Conservation (phyloP, 2,329 filamentous ascomycete species). For the Trichophaea hybrida region DNA sequence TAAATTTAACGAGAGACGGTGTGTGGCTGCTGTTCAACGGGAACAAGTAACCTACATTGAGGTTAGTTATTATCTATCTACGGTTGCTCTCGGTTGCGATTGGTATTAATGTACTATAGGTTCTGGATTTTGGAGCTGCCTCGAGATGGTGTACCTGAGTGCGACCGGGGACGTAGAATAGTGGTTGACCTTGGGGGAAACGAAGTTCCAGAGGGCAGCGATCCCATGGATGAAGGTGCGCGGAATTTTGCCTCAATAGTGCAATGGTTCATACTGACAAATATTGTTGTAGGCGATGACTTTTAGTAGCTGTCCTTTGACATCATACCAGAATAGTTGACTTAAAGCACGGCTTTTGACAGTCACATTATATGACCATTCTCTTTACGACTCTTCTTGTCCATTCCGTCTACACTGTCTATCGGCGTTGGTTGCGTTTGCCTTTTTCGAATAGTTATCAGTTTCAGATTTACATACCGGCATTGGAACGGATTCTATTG, state of each 20-base stretch:
- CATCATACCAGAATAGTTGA: background rate
- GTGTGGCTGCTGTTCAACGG: conserved; percentile 89
- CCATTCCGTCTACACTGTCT: background rate
- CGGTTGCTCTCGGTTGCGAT: background rate
- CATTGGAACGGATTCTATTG: background rate
- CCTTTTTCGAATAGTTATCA: background rate
- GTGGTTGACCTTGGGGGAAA: conserved; percentile 38
- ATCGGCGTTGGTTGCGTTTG: background rate
- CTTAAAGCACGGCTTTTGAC: background rate
- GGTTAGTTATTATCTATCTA: conserved; percentile 42
- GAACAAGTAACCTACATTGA: conserved; percentile 90
- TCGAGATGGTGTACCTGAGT: conserved; percentile 66
- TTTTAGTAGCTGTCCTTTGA: background rate
- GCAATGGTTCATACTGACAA: background rate
- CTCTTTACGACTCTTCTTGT: background rate
- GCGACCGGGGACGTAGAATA: conserved; percentile 66
- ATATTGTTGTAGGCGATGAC: background rate
- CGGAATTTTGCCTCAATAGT: background rate
- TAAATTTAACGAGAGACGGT: conserved; percentile 89
- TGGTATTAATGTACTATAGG: conserved; percentile 39
- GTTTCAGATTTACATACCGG: background rate
- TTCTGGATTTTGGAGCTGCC: conserved; percentile 93
- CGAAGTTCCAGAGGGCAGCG: conserved; percentile 23
- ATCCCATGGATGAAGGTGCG: conserved; percentile 23
- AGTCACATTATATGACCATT: background rate